These are phyloP conservation scores for Coemansia aciculifera DNA, from an alignment of 192 early-diverging fungal species.

Conservation along the genomic window DNA sequence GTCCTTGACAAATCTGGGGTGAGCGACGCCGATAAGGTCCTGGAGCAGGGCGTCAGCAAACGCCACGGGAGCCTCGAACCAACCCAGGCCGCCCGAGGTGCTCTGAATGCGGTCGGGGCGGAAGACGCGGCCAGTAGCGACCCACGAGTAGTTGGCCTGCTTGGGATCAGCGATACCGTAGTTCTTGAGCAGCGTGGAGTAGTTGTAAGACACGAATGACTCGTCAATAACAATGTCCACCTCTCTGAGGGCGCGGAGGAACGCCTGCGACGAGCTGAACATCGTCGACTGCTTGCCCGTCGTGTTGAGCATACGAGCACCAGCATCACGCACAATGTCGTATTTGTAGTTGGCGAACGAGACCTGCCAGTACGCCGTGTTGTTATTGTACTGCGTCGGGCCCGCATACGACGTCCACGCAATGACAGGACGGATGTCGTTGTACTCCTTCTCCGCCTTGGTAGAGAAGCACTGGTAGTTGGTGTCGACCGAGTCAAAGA, in stretches of 20 bases:
- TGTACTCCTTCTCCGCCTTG: slow-evolving; percentile 48
- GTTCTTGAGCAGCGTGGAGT: slow-evolving; percentile 57
- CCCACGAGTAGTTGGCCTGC: slow-evolving; percentile 60
- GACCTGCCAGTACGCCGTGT: slow-evolving; percentile 65
- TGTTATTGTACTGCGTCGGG: slow-evolving; percentile 65
- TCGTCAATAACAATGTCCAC: slow-evolving; percentile 75
- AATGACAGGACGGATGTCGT: slow-evolving; percentile 54
- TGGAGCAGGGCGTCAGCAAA: slow-evolving; percentile 71
- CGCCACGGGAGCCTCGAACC: slow-evolving; percentile 67
- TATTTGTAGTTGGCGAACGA: slow-evolving; percentile 61
- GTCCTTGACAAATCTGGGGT: slow-evolving; percentile 57
- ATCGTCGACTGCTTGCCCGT: slow-evolving; percentile 41
- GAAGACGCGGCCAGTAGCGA: slow-evolving; percentile 62
- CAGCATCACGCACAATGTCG: slow-evolving; percentile 65
- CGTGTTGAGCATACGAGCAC: slow-evolving; percentile 60
- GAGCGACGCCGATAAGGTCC: slow-evolving; percentile 66
- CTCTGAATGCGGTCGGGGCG: slow-evolving; percentile 69
- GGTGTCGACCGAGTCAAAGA: slow-evolving; percentile 39
- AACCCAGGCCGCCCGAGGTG: slow-evolving; percentile 63
- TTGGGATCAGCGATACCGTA: slow-evolving; percentile 56
- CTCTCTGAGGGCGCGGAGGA: slow-evolving; percentile 57
- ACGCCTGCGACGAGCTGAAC: slow-evolving; percentile 42
- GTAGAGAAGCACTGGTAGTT: slow-evolving; percentile 51
- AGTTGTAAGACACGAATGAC: slow-evolving; percentile 55
- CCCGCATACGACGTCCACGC: slow-evolving; percentile 65